Base-by-base conservation (phyloP, 2,329 filamentous ascomycete genomes). In the Scedosporium boydii region DNA sequence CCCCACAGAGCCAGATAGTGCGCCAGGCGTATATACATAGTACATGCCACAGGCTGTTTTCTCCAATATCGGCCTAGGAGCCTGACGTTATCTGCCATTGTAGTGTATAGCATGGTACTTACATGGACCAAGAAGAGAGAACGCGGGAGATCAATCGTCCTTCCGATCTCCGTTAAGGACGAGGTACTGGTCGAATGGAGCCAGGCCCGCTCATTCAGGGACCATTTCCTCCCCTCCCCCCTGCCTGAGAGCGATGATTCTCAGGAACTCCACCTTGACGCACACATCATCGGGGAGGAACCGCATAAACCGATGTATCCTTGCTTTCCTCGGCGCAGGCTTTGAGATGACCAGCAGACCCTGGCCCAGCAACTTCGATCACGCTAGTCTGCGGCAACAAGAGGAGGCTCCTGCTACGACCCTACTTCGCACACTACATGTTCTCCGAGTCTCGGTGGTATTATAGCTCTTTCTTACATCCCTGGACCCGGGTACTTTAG, bases 321-420 rank as follows among this genome's bases (percentile, higher is more conserved):
- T 44, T 61, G 46, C 27, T 10, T 29, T 42, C 26, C 16, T 38
- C 55, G 55, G 16, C 55, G 27, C 27, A 58, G 55, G 16, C 55
- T 27, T 18, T 58, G 55, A 58, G 48, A 51, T 56, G 59, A 61
- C 21, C 18, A 42, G 46, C 59, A 18, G 59, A 38, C 21, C 29
- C 34, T 51, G 29, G n/a, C 18, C 34, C 48, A 51, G 26, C 59
- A 21, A 46, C 23, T 53, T 12, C 16, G 48, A 61, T 61, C 48
- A 56, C 26, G 48, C 59, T 44, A 16, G 59, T 55, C 44, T 34
- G 46, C 59, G 46, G 46, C 46, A 56, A 44, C 14, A 34, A 56
- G 57, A 42, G 51, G 51, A 61, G 59, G 18, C 59, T 61, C 59
- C 29, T 61, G 59, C 29, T 38, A 48, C 48, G 34, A 56, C 29